phyloP scores from a whole-genome alignment of 2,329 filamentous ascomycete genomes.

The Coleophoma cylindrospora region DNA sequence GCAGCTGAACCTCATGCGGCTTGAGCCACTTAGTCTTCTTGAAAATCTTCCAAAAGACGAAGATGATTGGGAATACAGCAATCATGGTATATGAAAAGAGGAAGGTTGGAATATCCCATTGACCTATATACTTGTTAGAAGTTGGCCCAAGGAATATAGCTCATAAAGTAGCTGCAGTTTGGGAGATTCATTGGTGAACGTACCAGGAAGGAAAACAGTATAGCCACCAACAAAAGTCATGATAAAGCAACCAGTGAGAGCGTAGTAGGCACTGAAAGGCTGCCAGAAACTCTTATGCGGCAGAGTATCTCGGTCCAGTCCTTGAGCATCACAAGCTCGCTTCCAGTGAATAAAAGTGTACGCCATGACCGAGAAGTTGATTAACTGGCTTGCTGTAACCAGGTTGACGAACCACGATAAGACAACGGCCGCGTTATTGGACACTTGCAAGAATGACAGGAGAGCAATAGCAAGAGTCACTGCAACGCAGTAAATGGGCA shows the following conservation, averaged over 20 bases:
- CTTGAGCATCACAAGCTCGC: slow-evolving; percentile 40
- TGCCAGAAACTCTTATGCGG: slow-evolving; percentile 50
- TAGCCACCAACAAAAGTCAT: slow-evolving; percentile 61
- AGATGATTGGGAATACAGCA: slow-evolving; percentile 53
- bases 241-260: slow-evolving; percentile 44
- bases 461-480: slow-evolving; percentile 52
- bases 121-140: slow-evolving; percentile 7
- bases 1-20: slow-evolving; percentile 49
- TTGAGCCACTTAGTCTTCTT: slow-evolving; percentile 49
- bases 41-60: slow-evolving; percentile 54
- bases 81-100: slow-evolving; percentile 57
- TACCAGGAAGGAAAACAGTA: slow-evolving; percentile 49
- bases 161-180: not conserved
- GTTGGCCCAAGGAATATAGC: not conserved
- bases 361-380: slow-evolving; percentile 47
- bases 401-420: slow-evolving; percentile 59
- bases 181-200: not conserved
- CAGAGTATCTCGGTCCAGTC: slow-evolving; percentile 33
- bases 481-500: slow-evolving; percentile 56
- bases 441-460: slow-evolving; percentile 57
- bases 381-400: slow-evolving; percentile 46
- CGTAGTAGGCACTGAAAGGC: slow-evolving; percentile 51
- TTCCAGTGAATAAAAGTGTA: slow-evolving; percentile 55
- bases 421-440: slow-evolving; percentile 48
- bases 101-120: slow-evolving; percentile 57